Conservation (phyloP, 805 yeast genomes). For the Suhomyces canberraensis region DNA sequence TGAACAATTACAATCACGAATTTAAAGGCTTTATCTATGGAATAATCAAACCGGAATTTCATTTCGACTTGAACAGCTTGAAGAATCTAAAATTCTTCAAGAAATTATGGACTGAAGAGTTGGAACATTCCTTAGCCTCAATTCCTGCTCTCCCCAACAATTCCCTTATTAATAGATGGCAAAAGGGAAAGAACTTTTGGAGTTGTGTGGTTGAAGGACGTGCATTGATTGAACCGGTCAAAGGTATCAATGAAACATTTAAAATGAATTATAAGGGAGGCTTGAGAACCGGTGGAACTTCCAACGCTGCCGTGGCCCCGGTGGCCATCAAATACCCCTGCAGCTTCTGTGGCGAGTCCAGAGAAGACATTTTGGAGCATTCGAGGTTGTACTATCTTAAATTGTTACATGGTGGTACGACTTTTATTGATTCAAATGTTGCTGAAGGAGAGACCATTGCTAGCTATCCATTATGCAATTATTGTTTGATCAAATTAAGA, state of each 20-base stretch:
- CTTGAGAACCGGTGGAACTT: slow-evolving; percentile 8
- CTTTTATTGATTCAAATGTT: slow-evolving; percentile 6
- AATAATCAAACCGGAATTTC: slow-evolving; percentile 31
- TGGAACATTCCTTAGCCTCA: slow-evolving; percentile 46
- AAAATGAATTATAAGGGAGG: slow-evolving; percentile 36
- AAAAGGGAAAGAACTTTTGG: slow-evolving; percentile 51
- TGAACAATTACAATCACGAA: slow-evolving; percentile 38
- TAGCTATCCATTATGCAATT: slow-evolving; percentile 71
- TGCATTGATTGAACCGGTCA: slow-evolving; percentile 80
- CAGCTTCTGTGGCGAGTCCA: slow-evolving; percentile 76
- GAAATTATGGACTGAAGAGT: slow-evolving; percentile 67
- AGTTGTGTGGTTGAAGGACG: slow-evolving; percentile 72
- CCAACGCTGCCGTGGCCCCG: slow-evolving; percentile 46
- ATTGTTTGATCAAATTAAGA: slow-evolving; percentile 76
- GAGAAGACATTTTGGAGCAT: slow-evolving; percentile 69
- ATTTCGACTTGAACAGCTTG: slow-evolving; percentile 38
- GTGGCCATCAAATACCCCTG: slow-evolving; percentile 76
- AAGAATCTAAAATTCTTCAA: slow-evolving; percentile 59
- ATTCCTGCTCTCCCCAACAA: slow-evolving; percentile 53
- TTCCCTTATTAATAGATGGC: slow-evolving; percentile 42
- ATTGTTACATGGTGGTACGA: slow-evolving; percentile 29
- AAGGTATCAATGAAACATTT: slow-evolving; percentile 76
- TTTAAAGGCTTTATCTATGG: slow-evolving; percentile 41
- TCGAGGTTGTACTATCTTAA: slow-evolving; percentile 73
- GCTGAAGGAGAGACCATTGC: slow-evolving; percentile 30